Percentiles rank a stretch among this genome's conserved stretches.
These are phyloP conservation scores for Monosporascus cannonballus DNA, from an alignment of 2,329 filamentous ascomycete species.

Conservation along the genomic window DNA sequence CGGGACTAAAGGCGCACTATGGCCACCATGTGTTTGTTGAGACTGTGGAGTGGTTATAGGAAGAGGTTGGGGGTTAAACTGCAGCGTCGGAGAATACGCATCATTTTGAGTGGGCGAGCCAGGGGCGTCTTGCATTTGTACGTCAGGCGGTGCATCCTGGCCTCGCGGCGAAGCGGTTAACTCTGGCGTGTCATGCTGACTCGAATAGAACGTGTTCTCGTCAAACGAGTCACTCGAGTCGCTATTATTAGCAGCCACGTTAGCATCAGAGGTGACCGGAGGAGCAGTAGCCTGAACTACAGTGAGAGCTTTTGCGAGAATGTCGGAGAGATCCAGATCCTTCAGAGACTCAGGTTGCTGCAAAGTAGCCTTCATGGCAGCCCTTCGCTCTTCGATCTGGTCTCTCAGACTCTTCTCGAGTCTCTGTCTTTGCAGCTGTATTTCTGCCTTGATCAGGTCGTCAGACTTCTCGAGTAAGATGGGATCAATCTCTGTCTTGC, in stretches of 20 bases:
- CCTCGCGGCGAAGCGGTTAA: conserved; percentile 41
- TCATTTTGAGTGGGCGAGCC: conserved; percentile 28
- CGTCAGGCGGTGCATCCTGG: conserved; percentile 40
- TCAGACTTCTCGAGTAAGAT: conserved; percentile 83
- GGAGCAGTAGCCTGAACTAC: conserved; percentile 65
- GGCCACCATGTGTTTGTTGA: conserved; percentile 5
- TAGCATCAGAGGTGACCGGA: conserved; percentile 50
- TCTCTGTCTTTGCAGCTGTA: conserved; percentile 71
- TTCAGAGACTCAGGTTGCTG: conserved; percentile 46
- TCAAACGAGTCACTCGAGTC: conserved; percentile 76
- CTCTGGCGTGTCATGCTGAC: conserved; percentile 74
- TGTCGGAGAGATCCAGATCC: conserved; percentile 66
- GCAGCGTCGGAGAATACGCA: conserved; percentile 14
- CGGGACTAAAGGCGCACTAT: conserved; percentile 8
- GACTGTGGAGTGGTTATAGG: conserved; percentile 4
- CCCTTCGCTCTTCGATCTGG: conserved; percentile 61
- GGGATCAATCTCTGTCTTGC: conserved; percentile 68
- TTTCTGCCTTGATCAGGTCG: conserved; percentile 74
- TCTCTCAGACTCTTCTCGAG: conserved; percentile 74
- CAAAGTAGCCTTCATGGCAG: conserved; percentile 33
- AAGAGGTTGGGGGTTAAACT: conserved; percentile 9
- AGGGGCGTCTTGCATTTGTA: conserved; percentile 31
- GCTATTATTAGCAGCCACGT: conserved; percentile 50
- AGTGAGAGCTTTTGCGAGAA: conserved; percentile 64
- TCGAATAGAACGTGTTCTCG: conserved; percentile 94